Base-by-base conservation (phyloP, 169 alveolate species). In the Eimeria acervulina region DNA sequence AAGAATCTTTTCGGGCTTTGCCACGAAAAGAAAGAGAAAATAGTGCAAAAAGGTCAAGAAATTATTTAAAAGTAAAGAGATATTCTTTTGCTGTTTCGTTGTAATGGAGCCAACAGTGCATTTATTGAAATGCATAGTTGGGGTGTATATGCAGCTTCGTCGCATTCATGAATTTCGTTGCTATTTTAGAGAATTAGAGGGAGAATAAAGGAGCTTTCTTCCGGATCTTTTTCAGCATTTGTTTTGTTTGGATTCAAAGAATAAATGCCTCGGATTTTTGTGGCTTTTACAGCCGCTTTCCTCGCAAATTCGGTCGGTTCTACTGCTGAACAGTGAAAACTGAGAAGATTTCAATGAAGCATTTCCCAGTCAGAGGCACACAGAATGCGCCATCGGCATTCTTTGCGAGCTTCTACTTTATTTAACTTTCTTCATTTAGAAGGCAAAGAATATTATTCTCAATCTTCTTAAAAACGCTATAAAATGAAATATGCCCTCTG, bases 361-460 rank as follows among this genome's bases (percentile, higher is more conserved):
- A 78, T 40, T 36, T 78, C 40, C 63, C 88, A 78, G 88, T 0
- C 33, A 33, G 0, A 1, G 88, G 63, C 88, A 21, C 88, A 78
- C 31, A 51, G 88, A 23, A 36, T 17, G 28, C 88, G 88, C 31
- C 88, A 78, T 52, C 8, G 88, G 19, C 33, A 17, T 40, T 36
- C 42, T 28, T 1, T 28, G 2, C 26, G 83, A 70, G 12, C n/a
- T 12, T 7, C 17, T 1, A 40, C 88, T 40, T 23, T 78, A 40
- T 78, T 78, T 13, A 78, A 78, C 23, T 78, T 78, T 42, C 88
- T 78, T 5, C 88, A 78, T 78, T 42, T 78, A 23, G 88, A 78
- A 42, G 55, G 88, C 40, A 78, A 78, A 36, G 23, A n/a, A n/a
- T n/a, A n/a, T n/a, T n/a, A n/a, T n/a, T n/a, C n/a, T n/a, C n/a